Evolutionary conservation across 208 protist species (phyloP).

Genomic region (Trypanosoma congolense): DNA sequence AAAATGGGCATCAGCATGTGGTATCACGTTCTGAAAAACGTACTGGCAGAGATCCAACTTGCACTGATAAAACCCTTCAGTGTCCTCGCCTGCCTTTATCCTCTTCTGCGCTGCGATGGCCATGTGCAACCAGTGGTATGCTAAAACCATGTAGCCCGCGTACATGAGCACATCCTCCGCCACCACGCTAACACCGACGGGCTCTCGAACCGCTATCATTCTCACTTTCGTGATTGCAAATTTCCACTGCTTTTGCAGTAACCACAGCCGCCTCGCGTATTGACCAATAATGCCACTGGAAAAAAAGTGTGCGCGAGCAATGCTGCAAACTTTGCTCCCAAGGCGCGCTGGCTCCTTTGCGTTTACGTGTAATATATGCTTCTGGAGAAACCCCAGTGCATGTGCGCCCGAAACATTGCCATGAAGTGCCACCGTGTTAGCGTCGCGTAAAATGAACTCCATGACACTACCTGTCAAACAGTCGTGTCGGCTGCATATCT

Average conservation of each 20-base stretch:
- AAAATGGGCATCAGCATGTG: constrained; percentile 49
- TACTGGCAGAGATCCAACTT: constrained; percentile 77
- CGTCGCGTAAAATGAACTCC: constrained; percentile 76
- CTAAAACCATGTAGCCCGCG: constrained; percentile 73
- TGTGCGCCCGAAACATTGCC: constrained; percentile 85
- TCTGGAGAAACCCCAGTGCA: constrained; percentile 80
- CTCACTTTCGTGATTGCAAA: constrained; percentile 47
- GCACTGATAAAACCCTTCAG: constrained; percentile 75
- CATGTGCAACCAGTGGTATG: constrained; percentile 87
- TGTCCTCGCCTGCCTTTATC: constrained; percentile 46
- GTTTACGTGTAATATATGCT: constrained; percentile 71
- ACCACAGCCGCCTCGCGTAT: constrained; percentile 40
- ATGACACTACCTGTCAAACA: constrained; percentile 82
- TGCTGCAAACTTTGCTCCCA: constrained; percentile 32
- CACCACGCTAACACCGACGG: constrained; percentile 35
- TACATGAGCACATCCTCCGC: constrained; percentile 81
- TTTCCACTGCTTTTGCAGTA: constrained; percentile 65
- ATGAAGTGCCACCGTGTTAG: constrained; percentile 68
- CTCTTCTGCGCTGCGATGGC: constrained; percentile 57
- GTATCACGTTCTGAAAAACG: constrained; percentile 69
- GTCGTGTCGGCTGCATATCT: constrained; percentile 76
- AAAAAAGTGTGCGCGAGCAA: constrained; percentile 32
- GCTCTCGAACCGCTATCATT: constrained; percentile 34
- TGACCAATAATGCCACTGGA: constrained; percentile 31
- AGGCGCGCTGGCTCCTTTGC: constrained; percentile 40